Evolutionary conservation across 83 land plant genomes (phyloP).

Genomic region (Diphasiastrum complanatum): DNA sequence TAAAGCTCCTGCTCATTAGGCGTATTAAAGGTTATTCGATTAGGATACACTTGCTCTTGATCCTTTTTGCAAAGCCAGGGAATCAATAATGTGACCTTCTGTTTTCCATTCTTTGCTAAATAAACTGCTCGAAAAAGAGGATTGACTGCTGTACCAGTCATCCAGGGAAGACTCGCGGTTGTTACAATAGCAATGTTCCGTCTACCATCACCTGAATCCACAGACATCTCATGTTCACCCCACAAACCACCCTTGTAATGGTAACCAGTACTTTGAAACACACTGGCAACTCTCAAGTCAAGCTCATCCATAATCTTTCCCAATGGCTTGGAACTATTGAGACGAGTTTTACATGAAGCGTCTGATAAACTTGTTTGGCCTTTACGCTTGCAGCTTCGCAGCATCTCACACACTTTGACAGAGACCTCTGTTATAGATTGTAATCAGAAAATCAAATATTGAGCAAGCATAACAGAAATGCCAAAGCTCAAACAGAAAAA

Average conservation of each 20-base stretch:
- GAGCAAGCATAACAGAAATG: too few relatives aligned
- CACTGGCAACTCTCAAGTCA: conserved; percentile 83
- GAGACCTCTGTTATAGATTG: too few relatives aligned
- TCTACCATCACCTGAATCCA: conserved; percentile 34
- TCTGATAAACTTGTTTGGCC: too few relatives aligned
- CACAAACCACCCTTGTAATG: conserved; percentile 69
- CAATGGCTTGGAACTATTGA: too few relatives aligned
- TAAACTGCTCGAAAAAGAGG: conserved; percentile 96
- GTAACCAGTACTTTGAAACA: conserved; percentile 87
- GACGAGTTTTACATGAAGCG: too few relatives aligned
- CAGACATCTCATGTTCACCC: conserved; percentile 36
- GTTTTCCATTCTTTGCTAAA: conserved; percentile 70
- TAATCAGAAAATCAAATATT: too few relatives aligned
- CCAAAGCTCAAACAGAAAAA: too few relatives aligned
- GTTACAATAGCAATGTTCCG: conserved; percentile 96
- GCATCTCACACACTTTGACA: too few relatives aligned
- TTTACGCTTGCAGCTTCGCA: too few relatives aligned
- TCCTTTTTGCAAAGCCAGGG: conserved; percentile 94
- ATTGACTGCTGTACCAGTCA: conserved; percentile 99
- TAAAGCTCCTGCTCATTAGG: conserved; percentile 88
- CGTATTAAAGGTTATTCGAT: conserved; percentile 66
- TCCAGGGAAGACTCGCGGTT: conserved; percentile 98
- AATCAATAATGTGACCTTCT: conserved; percentile 81
- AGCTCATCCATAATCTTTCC: conserved; percentile 55
- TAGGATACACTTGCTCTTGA: conserved; percentile 86